These are phyloP conservation scores for Metschnikowia lochheadii DNA, from an alignment of 805 yeast genomes.

Conservation along the genomic window DNA sequence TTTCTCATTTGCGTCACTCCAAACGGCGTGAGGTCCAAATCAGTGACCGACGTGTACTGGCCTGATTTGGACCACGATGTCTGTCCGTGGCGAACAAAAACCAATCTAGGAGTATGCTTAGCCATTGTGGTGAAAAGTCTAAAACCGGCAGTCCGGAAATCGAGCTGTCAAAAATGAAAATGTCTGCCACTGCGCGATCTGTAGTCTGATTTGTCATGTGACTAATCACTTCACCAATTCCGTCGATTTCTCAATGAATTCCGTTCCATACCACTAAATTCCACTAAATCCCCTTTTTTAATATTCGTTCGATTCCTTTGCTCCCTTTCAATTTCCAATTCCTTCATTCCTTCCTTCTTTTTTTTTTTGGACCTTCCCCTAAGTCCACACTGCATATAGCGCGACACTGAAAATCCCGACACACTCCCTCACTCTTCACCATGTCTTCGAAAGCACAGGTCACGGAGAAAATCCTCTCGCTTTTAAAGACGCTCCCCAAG, in stretches of 20 bases:
- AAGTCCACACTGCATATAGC: neutral
- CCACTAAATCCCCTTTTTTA: too few species aligned
- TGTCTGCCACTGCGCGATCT: neutral
- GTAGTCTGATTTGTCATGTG: neutral
- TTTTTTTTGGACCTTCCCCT: too few species aligned
- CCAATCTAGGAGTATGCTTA: slow-evolving; percentile 55
- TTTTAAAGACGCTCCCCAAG: slow-evolving; percentile 60
- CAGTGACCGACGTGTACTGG: slow-evolving; percentile 85
- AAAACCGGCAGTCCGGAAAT: too few species aligned
- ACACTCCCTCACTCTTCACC: neutral
- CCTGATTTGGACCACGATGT: slow-evolving; percentile 96
- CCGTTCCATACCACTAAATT: too few species aligned
- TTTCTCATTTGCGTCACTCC: slow-evolving; percentile 74
- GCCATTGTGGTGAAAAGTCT: slow-evolving; percentile 5
- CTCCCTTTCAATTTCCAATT: too few species aligned
- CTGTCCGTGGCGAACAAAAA: slow-evolving; percentile 81
- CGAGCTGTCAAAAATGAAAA: too few species aligned
- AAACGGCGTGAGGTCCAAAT: slow-evolving; percentile 67
- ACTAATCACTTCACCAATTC: neutral
- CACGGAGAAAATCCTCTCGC: slow-evolving; percentile 52
- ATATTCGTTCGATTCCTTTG: too few species aligned
- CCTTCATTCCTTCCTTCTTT: too few species aligned
- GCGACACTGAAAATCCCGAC: neutral
- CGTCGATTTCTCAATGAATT: too few species aligned
- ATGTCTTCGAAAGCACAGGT: slow-evolving; percentile 38